A percentile compares a stretch with the other conserved stretches of the same genome.
phyloP scores from a whole-genome alignment of 345 rosid species.

The Mangifera indica region DNA sequence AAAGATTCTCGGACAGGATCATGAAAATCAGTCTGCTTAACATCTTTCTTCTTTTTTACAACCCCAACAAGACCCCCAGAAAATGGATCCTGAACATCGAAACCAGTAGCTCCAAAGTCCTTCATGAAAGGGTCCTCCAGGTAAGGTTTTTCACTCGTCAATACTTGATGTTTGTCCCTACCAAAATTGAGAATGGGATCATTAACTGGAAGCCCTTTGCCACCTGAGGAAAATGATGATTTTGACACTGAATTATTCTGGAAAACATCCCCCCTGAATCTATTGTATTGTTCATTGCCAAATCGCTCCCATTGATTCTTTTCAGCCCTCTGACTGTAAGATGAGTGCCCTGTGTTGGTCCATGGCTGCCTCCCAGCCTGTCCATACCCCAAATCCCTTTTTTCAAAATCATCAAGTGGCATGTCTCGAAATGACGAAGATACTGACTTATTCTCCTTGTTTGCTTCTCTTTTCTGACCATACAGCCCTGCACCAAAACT shows the following conservation, averaged over 20 bases:
- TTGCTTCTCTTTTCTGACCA: constrained; percentile 49
- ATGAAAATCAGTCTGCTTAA: constrained; percentile 73
- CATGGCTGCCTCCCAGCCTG: constrained; percentile 64
- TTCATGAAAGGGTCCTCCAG: constrained; percentile 61
- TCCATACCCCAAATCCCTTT: constrained; percentile 57
- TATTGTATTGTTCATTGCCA: constrained; percentile 53
- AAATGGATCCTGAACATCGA: constrained; percentile 78
- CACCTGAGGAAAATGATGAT: constrained; percentile 47
- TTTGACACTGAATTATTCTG: constrained; percentile 39
- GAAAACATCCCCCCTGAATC: constrained; percentile 39
- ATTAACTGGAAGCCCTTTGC: constrained; percentile 41
- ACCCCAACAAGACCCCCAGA: constrained; percentile 61
- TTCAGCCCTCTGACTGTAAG: constrained; percentile 47
- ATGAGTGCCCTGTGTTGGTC: constrained; percentile 47
- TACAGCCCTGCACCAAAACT: constrained; percentile 42
- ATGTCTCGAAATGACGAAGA: constrained; percentile 47
- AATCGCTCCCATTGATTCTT: constrained; percentile 40
- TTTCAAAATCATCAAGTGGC: constrained; percentile 47
- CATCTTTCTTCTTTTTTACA: constrained; percentile 79
- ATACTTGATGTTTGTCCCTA: constrained; percentile 58
- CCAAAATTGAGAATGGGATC: constrained; percentile 49
- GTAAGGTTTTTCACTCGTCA: constrained; percentile 70
- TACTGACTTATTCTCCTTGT: constrained; percentile 49
- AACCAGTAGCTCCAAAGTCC: constrained; percentile 52
- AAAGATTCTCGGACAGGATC: constrained; percentile 96